Evolutionary conservation across 352 stramenopile species (phyloP).

Genomic region (Phytophthora pini): DNA sequence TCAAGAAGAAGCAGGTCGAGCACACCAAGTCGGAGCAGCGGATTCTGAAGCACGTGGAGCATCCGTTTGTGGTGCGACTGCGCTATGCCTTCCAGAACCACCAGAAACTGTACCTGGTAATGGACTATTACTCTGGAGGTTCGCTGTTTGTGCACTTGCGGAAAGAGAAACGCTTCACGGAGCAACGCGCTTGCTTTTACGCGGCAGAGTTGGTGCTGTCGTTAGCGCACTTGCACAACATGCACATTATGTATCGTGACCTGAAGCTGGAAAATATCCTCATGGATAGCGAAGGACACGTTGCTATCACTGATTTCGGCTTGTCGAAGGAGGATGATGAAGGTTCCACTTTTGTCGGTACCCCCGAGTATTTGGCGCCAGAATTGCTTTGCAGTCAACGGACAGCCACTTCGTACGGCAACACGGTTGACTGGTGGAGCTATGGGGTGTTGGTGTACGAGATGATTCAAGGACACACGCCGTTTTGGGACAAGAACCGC

Average conservation of each 20-base stretch:
- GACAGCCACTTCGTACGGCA: conserved; percentile 80
- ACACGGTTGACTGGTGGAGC: conserved; percentile 91
- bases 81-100: conserved; percentile 91
- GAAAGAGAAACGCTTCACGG: conserved; percentile 76
- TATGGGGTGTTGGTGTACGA: conserved; percentile 89
- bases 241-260: conserved; percentile 92
- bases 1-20: conserved; percentile 87
- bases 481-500: conserved; percentile 88
- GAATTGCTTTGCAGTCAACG: conserved; percentile 79
- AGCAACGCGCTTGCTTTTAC: conserved; percentile 83
- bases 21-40: conserved; percentile 90
- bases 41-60: conserved; percentile 89
- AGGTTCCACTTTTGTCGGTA: conserved; percentile 85
- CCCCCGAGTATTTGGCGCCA: conserved; percentile 84
- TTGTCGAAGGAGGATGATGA: conserved; percentile 88
- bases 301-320: conserved; percentile 90
- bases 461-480: conserved; percentile 87
- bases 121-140: conserved; percentile 91
- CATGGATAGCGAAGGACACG: conserved; percentile 85
- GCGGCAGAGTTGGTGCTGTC: conserved; percentile 85
- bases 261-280: conserved; percentile 92
- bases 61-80: conserved; percentile 90
- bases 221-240: conserved; percentile 83
- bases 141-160: conserved; percentile 88
- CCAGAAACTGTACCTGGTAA: conserved; percentile 89